These are phyloP conservation scores for Xylariaceae sp. DNA, from an alignment of 2,329 filamentous ascomycete genomes.

Conservation along the genomic window DNA sequence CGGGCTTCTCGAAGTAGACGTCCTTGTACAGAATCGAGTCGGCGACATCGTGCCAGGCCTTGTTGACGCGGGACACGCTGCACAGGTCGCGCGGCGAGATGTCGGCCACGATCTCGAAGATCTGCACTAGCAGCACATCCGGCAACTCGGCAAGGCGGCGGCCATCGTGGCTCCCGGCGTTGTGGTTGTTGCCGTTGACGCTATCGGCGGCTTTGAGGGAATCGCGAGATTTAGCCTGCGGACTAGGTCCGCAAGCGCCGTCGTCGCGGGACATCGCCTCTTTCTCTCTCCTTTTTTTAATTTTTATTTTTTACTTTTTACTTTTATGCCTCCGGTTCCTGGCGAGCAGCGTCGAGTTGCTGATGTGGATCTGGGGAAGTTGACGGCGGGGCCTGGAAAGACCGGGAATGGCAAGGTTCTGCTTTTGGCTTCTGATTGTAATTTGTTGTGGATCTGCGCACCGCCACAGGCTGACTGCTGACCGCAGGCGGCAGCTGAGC, in stretches of 20 bases:
- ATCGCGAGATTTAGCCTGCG: slow-evolving; percentile 3
- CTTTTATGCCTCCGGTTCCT: not conserved
- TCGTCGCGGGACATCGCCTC: slow-evolving; percentile 20
- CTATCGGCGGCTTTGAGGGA: not conserved
- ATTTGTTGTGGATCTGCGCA: slow-evolving; percentile 22
- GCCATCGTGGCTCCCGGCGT: not conserved
- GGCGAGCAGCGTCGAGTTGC: slow-evolving; percentile 11
- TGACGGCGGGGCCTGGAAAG: slow-evolving; percentile 9
- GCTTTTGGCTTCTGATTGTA: slow-evolving; percentile 13
- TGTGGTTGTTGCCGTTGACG: not conserved
- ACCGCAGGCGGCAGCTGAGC: not conserved
- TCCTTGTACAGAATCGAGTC: slow-evolving; percentile 46
- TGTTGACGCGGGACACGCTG: slow-evolving; percentile 42
- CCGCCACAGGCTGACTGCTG: slow-evolving; percentile 18
- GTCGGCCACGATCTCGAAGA: slow-evolving; percentile 37
- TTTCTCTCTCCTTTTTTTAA: not conserved
- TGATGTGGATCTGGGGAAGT: slow-evolving; percentile 24
- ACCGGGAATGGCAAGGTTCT: slow-evolving; percentile 7
- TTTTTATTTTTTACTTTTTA: too few relatives aligned
- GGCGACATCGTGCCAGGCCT: slow-evolving; percentile 41
- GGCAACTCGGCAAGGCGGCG: slow-evolving; percentile 34
- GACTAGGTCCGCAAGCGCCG: slow-evolving; percentile 8
- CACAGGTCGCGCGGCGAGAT: slow-evolving; percentile 39
- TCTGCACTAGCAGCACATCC: slow-evolving; percentile 38
- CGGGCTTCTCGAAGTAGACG: slow-evolving; percentile 44